Evolutionary conservation across 176 grass and related monocot species (phyloP).

Genomic region (Melocanna baccifera): DNA sequence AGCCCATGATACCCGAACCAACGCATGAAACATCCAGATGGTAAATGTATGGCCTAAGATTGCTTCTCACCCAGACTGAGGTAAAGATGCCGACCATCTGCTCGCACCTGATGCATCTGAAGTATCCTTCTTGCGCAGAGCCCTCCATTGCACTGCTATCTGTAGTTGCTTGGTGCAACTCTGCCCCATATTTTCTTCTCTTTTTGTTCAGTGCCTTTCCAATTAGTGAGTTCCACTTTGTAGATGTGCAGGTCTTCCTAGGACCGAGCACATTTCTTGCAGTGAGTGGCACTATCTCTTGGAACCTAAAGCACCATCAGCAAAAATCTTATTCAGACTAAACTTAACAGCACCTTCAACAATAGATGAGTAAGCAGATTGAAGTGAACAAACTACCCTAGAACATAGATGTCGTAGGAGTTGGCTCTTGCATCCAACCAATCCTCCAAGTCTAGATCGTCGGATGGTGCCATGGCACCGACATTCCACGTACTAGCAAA

Average conservation of each 20-base stretch:
- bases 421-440: constrained; percentile 62
- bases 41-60: constrained; percentile 54
- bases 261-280: constrained; percentile 88
- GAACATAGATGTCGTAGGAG: constrained; percentile 87
- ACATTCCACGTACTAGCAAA: constrained; percentile 95
- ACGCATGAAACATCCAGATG: constrained; percentile 65
- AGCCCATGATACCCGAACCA: constrained; percentile 88
- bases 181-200: neutral
- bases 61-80: constrained; percentile 67
- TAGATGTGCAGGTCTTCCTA: constrained; percentile 52
- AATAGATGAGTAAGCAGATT: neutral
- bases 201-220: constrained; percentile 60
- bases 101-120: constrained; percentile 80
- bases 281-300: constrained; percentile 89
- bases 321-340: constrained; percentile 19
- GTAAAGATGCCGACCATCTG: constrained; percentile 96
- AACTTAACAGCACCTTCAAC: neutral
- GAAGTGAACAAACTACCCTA: constrained; percentile 56
- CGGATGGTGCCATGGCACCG: constrained; percentile 56
- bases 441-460: constrained; percentile 80
- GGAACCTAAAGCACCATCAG: constrained; percentile 60
- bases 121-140: constrained; percentile 9
- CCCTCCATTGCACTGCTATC: constrained; percentile 29
- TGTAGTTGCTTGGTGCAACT: constrained; percentile 34
- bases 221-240: constrained; percentile 81